These are phyloP conservation scores for Cryptosporidium xiaoi DNA, from an alignment of 169 alveolate genomes.

Conservation along the genomic window DNA sequence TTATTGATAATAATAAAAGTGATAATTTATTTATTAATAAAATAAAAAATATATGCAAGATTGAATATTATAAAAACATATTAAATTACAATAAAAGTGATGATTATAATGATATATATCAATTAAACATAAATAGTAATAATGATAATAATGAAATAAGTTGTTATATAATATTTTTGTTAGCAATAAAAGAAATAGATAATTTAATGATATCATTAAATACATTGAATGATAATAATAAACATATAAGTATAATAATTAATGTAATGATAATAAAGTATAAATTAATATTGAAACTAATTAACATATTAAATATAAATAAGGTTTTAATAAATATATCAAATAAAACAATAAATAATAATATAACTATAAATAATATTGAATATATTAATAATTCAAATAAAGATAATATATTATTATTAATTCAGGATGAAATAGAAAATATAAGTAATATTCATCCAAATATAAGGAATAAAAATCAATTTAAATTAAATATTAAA, in stretches of 20 bases:
- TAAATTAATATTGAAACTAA: neutral
- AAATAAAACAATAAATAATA: neutral
- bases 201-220: slow-evolving; percentile 3
- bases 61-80: neutral
- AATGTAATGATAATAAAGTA: slow-evolving; percentile 1
- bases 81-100: neutral
- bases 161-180: neutral
- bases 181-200: slow-evolving; percentile 5
- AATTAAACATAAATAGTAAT: neutral
- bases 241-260: neutral
- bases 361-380: neutral
- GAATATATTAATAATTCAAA: neutral
- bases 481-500: neutral
- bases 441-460: slow-evolving; percentile 73
- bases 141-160: slow-evolving; percentile 3
- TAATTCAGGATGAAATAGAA: slow-evolving; percentile 68
- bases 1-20: neutral
- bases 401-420: slow-evolving; percentile 66
- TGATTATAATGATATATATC: neutral
- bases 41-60: neutral
- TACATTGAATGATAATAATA: neutral
- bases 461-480: slow-evolving; percentile 70
- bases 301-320: neutral
- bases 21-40: neutral
- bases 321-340: neutral